Conservation (phyloP, 441 rosid genomes). For the Corymbia calophylla region DNA sequence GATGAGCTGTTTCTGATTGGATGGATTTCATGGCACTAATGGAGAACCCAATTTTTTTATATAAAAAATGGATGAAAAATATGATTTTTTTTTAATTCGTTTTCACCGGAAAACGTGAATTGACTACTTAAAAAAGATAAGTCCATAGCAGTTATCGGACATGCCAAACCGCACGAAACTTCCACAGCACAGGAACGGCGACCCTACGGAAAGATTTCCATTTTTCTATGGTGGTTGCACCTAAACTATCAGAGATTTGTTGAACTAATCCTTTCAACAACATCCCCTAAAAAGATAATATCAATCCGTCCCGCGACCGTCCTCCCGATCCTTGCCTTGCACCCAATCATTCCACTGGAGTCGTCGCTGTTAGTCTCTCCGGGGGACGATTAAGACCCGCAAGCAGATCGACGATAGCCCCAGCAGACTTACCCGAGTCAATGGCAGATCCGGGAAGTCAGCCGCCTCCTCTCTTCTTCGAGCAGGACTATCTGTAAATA, state of each 20-base stretch:
- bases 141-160: neutral
- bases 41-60: neutral
- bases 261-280: constrained; percentile 4
- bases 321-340: neutral
- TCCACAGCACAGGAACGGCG: neutral
- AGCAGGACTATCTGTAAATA: neutral
- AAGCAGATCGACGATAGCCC: neutral
- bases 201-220: neutral
- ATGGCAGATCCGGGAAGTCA: neutral
- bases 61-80: neutral
- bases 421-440: neutral
- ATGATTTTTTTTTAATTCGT: neutral
- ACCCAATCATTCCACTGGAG: neutral
- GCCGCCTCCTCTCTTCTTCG: neutral
- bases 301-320: too few species aligned
- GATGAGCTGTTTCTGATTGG: neutral
- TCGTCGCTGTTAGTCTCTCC: neutral
- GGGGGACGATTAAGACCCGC: neutral
- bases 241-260: neutral
- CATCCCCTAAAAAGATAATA: neutral
- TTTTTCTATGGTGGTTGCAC: neutral
- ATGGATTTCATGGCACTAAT: neutral
- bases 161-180: neutral
- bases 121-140: neutral
- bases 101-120: neutral